Evolutionary conservation across 257 asterid genomes (phyloP).

Genomic region (Solanum chmielewskii): DNA sequence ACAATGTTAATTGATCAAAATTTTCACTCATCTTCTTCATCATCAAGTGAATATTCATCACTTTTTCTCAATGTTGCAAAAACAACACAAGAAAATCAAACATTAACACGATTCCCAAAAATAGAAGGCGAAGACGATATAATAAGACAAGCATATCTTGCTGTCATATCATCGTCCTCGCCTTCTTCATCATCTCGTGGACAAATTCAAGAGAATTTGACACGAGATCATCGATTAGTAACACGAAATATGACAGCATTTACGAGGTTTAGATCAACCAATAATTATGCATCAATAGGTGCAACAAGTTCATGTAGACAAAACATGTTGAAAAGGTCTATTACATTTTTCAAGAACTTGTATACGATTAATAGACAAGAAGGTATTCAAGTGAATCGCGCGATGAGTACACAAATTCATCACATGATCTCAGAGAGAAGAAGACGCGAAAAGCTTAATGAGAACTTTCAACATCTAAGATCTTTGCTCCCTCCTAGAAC

Average conservation of each 20-base stretch:
- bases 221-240: neutral
- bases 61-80: neutral
- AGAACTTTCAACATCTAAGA: slow-evolving; percentile 54
- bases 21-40: neutral
- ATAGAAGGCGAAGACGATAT: slow-evolving; percentile 42
- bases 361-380: slow-evolving; percentile 7
- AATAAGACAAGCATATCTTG: slow-evolving; percentile 51
- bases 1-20: neutral
- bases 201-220: slow-evolving; percentile 1
- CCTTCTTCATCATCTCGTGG: slow-evolving; percentile 4
- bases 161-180: slow-evolving; percentile 29
- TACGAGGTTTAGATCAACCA: neutral
- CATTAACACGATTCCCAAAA: slow-evolving; percentile 24
- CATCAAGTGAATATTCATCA: neutral
- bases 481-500: slow-evolving; percentile 70
- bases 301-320: slow-evolving; percentile 3
- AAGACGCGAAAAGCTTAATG: slow-evolving; percentile 55
- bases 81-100: neutral
- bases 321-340: slow-evolving; percentile 34
- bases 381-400: slow-evolving; percentile 12
- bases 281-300: neutral
- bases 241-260: neutral
- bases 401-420: slow-evolving; percentile 39
- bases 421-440: slow-evolving; percentile 69
- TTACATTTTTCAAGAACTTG: slow-evolving; percentile 41